Conservation (phyloP, 225 moss, liverwort and hornwort genomes). For the Straminergon stramineum region DNA sequence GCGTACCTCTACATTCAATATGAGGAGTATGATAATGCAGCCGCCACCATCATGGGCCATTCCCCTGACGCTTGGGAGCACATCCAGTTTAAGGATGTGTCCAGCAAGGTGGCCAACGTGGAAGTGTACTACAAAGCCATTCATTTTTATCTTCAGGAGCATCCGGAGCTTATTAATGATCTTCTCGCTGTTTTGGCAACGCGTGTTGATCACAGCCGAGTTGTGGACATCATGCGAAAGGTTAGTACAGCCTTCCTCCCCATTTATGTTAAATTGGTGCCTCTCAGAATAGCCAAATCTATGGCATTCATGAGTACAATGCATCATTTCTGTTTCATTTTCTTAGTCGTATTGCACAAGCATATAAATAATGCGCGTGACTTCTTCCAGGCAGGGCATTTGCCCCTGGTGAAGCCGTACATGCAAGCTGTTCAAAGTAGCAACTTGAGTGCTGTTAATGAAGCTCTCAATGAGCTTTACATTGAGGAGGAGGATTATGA, state of each 20-base stretch:
- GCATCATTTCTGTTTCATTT: background rate
- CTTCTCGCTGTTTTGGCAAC: slow-evolving; percentile 70
- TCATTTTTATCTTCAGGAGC: slow-evolving; percentile 77
- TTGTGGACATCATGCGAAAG: slow-evolving; percentile 83
- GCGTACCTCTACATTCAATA: slow-evolving; percentile 88
- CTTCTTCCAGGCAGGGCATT: slow-evolving; percentile 55
- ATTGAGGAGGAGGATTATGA: slow-evolving; percentile 88
- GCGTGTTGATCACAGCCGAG: slow-evolving; percentile 79
- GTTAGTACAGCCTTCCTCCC: background rate
- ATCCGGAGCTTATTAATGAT: slow-evolving; percentile 80
- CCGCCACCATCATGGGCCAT: slow-evolving; percentile 88
- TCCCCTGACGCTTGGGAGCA: slow-evolving; percentile 96
- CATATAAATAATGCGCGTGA: background rate
- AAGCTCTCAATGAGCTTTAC: slow-evolving; percentile 87
- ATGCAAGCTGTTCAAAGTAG: slow-evolving; percentile 80
- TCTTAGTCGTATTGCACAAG: background rate
- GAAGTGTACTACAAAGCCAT: slow-evolving; percentile 81
- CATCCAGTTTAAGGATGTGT: slow-evolving; percentile 87
- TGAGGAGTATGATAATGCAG: slow-evolving; percentile 88
- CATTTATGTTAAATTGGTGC: background rate
- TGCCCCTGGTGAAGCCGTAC: slow-evolving; percentile 80
- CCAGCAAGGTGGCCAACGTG: slow-evolving; percentile 81
- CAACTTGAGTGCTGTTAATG: slow-evolving; percentile 77
- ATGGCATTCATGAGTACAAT: background rate
- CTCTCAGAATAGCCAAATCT: background rate